phyloP scores from a whole-genome alignment of 2,329 filamentous ascomycete species.

The Botryotinia convoluta region DNA sequence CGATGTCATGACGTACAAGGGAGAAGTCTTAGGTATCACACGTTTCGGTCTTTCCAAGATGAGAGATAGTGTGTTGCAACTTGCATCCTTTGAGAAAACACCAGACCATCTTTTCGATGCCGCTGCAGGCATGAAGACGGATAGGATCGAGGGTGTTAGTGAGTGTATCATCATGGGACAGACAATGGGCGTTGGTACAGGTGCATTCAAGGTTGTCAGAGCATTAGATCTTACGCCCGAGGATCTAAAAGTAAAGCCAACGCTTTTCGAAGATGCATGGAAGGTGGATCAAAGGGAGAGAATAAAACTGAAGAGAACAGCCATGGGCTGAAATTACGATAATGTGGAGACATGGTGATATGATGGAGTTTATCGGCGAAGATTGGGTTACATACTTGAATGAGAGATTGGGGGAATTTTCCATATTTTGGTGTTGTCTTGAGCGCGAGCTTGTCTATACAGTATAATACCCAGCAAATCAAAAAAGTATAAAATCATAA shows the following conservation, averaged over 20 bases:
- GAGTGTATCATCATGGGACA: conserved; percentile 99
- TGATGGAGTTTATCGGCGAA: conserved; percentile 10
- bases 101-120: conserved; percentile 96
- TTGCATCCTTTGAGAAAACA: conserved; percentile 97
- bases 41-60: conserved; percentile 96
- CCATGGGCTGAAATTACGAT: background rate
- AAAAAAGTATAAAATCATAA: conserved; percentile 25
- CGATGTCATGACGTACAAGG: conserved; percentile 99
- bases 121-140: conserved; percentile 85
- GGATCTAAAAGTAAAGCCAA: conserved; percentile 50
- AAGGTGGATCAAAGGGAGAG: conserved; percentile 37
- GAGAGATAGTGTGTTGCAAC: conserved; percentile 87
- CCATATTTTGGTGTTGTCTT: conserved; percentile 7
- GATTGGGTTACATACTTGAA: background rate
- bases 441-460: conserved; percentile 2
- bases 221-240: conserved; percentile 64
- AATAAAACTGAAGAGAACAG: conserved; percentile 25
- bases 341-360: background rate
- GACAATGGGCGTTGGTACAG: conserved; percentile 86
- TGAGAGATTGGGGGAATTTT: background rate
- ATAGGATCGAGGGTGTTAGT: conserved; percentile 87
- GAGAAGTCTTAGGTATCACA: conserved; percentile 93
- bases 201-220: conserved; percentile 85
- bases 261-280: conserved; percentile 71
- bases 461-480: conserved; percentile 12